phyloP scores from a whole-genome alignment of 2,329 filamentous ascomycete species.

The Chalaropsis ovoidea region DNA sequence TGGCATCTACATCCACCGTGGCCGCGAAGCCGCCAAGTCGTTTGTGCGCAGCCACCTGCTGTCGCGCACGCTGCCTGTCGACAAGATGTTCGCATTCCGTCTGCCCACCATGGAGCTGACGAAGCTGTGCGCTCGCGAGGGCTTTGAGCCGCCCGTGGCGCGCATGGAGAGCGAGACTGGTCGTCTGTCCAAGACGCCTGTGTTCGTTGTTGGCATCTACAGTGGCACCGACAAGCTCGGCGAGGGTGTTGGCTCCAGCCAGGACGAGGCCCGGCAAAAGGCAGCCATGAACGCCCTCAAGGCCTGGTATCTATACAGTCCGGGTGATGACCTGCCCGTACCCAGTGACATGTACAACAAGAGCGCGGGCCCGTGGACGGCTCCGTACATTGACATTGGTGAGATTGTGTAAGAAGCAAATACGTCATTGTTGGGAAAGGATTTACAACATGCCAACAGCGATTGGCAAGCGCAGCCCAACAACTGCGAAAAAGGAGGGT shows the following conservation, averaged over 20 bases:
- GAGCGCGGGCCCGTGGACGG: constrained; percentile 53
- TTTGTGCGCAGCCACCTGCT: constrained; percentile 82
- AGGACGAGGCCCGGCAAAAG: constrained; percentile 66
- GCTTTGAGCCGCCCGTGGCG: constrained; percentile 78
- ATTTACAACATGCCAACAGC: neutral
- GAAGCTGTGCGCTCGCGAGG: constrained; percentile 74
- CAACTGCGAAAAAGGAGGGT: neutral
- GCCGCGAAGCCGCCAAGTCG: constrained; percentile 63
- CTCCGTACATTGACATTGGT: constrained; percentile 58
- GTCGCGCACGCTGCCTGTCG: constrained; percentile 64
- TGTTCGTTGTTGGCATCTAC: constrained; percentile 90
- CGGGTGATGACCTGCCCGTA: constrained; percentile 51
- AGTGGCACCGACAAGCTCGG: constrained; percentile 84
- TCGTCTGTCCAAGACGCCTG: constrained; percentile 69
- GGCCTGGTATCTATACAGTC: constrained; percentile 93
- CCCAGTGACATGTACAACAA: constrained; percentile 60
- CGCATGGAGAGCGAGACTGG: constrained; percentile 86
- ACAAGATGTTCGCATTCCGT: constrained; percentile 71
- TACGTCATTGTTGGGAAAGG: neutral
- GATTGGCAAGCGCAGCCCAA: neutral
- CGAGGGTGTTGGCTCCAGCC: constrained; percentile 70
- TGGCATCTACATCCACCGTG: constrained; percentile 74
- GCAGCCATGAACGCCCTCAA: constrained; percentile 81
- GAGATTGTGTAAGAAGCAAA: constrained; percentile 47
- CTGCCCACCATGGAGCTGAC: constrained; percentile 75